Conservation (phyloP, 768 basidiomycete species). For the Rhodotorula diobovata region DNA sequence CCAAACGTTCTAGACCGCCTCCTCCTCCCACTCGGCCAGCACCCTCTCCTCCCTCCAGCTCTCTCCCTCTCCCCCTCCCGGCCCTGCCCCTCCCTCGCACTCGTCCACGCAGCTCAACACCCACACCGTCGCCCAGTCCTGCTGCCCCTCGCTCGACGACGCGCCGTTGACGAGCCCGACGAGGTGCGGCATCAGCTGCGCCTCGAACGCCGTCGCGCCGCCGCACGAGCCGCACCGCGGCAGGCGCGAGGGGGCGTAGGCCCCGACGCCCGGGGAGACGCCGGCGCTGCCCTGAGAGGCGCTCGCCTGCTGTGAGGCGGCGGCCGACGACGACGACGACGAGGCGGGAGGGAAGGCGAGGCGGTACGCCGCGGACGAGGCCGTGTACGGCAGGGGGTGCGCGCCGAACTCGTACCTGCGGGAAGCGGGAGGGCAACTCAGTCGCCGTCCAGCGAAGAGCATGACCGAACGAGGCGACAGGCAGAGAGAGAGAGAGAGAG, state of each 20-base stretch:
- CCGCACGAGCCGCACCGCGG: conserved; percentile 66
- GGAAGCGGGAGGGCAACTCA: background rate
- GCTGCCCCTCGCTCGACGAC: conserved; percentile 55
- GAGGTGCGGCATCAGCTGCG: conserved; percentile 89
- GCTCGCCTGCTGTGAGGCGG: too few species aligned
- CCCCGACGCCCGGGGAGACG: conserved; percentile 44
- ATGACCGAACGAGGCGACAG: too few species aligned
- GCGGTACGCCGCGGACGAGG: conserved; percentile 63
- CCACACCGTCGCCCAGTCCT: conserved; percentile 81
- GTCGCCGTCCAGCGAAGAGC: too few species aligned
- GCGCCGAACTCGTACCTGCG: conserved; percentile 81
- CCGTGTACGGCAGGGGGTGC: conserved; percentile 76
- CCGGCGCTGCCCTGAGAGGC: conserved; percentile 51
- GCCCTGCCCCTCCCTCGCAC: conserved; percentile 56
- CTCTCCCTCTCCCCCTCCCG: conserved; percentile 45
- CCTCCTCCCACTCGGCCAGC: conserved; percentile 66
- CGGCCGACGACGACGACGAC: conserved; percentile 54
- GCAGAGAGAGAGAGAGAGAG: background rate
- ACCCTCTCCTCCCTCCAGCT: conserved; percentile 73
- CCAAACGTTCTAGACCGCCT: conserved; percentile 39
- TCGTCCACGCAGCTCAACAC: conserved; percentile 81
- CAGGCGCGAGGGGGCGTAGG: conserved; percentile 58
- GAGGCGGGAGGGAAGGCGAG: conserved; percentile 57
- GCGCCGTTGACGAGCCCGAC: conserved; percentile 62
- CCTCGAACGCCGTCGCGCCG: conserved; percentile 72